Conservation (phyloP, 2,329 filamentous ascomycete species). For the Cladorrhinum sp. region DNA sequence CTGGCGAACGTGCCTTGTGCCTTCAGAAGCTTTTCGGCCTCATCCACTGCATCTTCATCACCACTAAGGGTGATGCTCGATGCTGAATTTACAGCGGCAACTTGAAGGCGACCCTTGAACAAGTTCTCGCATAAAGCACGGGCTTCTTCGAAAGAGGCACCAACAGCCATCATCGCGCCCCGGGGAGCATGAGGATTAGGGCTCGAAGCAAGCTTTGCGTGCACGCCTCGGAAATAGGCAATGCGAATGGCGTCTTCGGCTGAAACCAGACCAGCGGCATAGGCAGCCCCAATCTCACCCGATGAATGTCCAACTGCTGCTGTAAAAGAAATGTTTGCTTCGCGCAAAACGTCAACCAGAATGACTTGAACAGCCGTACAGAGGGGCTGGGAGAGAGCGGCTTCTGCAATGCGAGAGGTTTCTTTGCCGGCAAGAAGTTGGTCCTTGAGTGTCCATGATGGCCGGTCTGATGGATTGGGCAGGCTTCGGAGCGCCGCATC, state of each 20-base stretch:
- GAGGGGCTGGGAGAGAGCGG: conserved; percentile 34
- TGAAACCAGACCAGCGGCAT: conserved; percentile 37
- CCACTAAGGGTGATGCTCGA: conserved; percentile 37
- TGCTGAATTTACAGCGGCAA: not conserved
- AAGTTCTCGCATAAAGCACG: not conserved
- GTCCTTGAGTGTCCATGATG: conserved; percentile 12
- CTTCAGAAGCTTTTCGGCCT: conserved; percentile 6
- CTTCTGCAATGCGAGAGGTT: conserved; percentile 24
- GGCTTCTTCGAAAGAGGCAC: not conserved
- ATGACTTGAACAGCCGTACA: conserved; percentile 39
- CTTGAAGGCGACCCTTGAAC: not conserved
- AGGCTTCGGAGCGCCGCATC: conserved; percentile 4
- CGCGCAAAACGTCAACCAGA: conserved; percentile 36
- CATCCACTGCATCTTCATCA: conserved; percentile 18
- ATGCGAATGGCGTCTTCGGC: conserved; percentile 36
- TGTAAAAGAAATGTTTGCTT: conserved; percentile 31
- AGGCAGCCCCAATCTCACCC: conserved; percentile 46
- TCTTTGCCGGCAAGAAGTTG: conserved; percentile 7
- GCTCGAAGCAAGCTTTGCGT: not conserved
- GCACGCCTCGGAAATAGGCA: conserved; percentile 39
- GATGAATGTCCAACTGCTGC: conserved; percentile 42
- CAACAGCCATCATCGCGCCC: not conserved
- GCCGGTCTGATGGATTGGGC: not conserved
- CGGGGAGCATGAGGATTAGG: not conserved
- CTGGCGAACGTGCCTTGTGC: conserved; percentile 8